Base-by-base conservation (phyloP, 179 eudicot species). In the Spinacia oleracea region DNA sequence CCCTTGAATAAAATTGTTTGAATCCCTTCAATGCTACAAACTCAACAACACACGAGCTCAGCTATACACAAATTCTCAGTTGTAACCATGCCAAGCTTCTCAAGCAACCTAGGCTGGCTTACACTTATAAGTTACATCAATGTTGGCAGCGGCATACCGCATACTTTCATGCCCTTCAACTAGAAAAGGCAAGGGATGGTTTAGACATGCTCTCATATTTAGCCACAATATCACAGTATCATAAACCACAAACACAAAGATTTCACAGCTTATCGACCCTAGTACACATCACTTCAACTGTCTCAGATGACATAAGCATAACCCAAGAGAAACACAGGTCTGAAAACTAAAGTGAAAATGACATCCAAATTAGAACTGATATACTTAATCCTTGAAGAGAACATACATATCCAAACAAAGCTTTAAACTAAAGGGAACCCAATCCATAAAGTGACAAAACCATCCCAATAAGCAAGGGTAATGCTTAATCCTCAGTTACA, bases 231-330 rank as follows among this genome's bases (percentile, higher is more conserved):
- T 45, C 55, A 34, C 4, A 51, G 23, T 23, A 29, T 25, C 58
- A 65, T 18, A 11, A 40, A 53, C 55, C 55, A 67, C 35, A 77
- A 38, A 55, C 53, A 65, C 59, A 66, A 48, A 27, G 38, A 32
- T 35, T 9, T n/a, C 27, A 12, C n/a, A 38, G 40, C 67, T 16
- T 38, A 40, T 55, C 14, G 16, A 5, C 42, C 11, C 55, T 68
- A 9, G 68, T 23, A n/a, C 23, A 45, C 73, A 63, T 55, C 81
- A 56, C 32, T 29, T 15, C 69, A 51, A 66, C 35, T 27, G 23
- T n/a, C 48, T 14, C 27, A 76, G 70, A 21, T 18, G 46, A 72
- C 11, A 16, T 48, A 31, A 20, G 64, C 11, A 16, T 48, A 31
- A 20, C 68, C 56, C 56, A 51, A 64, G 45, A 43, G 73, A 65